Percentiles rank a stretch among this genome's conserved stretches.
Conservation (phyloP, 2,329 filamentous ascomycete species). For the Pseudopithomyces chartarum region DNA sequence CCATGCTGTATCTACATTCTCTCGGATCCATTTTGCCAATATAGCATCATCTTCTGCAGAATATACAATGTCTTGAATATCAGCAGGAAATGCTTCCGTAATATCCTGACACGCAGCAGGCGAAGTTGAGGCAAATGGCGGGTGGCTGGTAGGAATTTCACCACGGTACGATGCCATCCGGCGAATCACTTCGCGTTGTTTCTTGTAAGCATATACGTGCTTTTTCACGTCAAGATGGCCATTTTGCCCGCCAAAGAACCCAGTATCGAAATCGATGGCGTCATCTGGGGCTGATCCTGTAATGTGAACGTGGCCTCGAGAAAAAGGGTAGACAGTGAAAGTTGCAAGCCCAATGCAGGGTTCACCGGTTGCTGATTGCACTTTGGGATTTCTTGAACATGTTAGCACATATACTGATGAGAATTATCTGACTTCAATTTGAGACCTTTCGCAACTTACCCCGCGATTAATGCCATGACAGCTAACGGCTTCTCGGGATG, state of each 20-base stretch:
- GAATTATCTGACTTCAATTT: not conserved
- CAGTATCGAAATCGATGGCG: slow-evolving; percentile 61
- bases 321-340: not conserved
- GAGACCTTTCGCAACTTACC: not conserved
- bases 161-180: slow-evolving; percentile 58
- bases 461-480: not conserved
- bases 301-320: slow-evolving; percentile 56
- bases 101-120: slow-evolving; percentile 51
- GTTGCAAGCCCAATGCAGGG: not conserved
- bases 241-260: slow-evolving; percentile 60
- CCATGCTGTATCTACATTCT: slow-evolving; percentile 48
- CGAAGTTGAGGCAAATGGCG: slow-evolving; percentile 44
- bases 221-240: slow-evolving; percentile 62
- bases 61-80: slow-evolving; percentile 53
- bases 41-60: slow-evolving; percentile 54
- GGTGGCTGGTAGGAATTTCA: slow-evolving; percentile 46
- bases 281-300: slow-evolving; percentile 51
- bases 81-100: slow-evolving; percentile 31
- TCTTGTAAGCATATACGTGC: slow-evolving; percentile 68
- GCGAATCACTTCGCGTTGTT: slow-evolving; percentile 64
- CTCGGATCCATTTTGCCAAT: slow-evolving; percentile 51
- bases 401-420: not conserved
- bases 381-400: not conserved
- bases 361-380: not conserved
- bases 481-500: not conserved